These are phyloP conservation scores for Botrytis byssoidea DNA, from an alignment of 2,329 filamentous ascomycete genomes.

Conservation along the genomic window DNA sequence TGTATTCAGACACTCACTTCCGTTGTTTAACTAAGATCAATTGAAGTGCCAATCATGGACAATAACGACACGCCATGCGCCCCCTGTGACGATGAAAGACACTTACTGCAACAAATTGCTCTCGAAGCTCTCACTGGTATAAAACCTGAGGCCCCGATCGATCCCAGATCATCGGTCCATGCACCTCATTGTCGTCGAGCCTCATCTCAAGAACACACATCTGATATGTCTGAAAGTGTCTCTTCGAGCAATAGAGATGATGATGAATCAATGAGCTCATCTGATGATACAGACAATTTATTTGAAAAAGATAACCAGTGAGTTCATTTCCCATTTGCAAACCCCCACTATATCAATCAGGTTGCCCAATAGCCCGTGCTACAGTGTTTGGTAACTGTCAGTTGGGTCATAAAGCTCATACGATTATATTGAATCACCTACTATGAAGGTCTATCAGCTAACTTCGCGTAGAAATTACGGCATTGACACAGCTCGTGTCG, in stretches of 20 bases:
- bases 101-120: too few species aligned
- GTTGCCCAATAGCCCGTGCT: not conserved
- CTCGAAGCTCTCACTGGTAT: too few species aligned
- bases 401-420: not conserved
- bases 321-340: not conserved
- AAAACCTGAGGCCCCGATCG: too few species aligned
- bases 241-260: not conserved
- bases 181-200: not conserved
- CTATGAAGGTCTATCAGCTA: not conserved
- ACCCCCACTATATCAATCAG: not conserved
- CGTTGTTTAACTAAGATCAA: not conserved
- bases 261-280: not conserved
- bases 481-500: accelerated
- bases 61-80: not conserved
- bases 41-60: not conserved
- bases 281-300: not conserved
- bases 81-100: not conserved
- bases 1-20: not conserved
- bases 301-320: not conserved
- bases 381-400: too few species aligned
- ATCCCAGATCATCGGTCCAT: too few species aligned
- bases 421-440: not conserved
- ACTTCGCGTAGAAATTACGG: not conserved
- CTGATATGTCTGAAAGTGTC: not conserved
- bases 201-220: not conserved